phyloP scores from a whole-genome alignment of 352 stramenopile genomes.

The Pythium monospermum region DNA sequence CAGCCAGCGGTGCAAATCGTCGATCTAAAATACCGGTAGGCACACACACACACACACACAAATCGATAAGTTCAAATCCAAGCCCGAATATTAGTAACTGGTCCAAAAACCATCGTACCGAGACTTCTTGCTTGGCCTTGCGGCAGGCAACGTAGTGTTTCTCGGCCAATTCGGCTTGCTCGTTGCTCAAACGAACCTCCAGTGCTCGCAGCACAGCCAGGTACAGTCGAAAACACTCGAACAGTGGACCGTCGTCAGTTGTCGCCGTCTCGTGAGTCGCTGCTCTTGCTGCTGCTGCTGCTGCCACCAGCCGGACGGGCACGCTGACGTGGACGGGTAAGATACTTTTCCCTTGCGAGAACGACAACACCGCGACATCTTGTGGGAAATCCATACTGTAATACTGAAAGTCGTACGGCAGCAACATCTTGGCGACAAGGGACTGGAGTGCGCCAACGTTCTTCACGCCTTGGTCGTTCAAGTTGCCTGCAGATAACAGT shows the following conservation, averaged over 20 bases:
- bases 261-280: no score
- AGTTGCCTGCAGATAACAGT: constrained; percentile 46
- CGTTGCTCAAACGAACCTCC: constrained; percentile 57
- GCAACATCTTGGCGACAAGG: constrained; percentile 67
- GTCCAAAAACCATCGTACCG: constrained; percentile 45
- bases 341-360: constrained; percentile 74
- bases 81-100: neutral
- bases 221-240: constrained; percentile 69
- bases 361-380: constrained; percentile 54
- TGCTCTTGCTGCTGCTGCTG: neutral
- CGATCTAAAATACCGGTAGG: constrained; percentile 31
- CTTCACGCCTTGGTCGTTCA: constrained; percentile 69
- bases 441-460: constrained; percentile 69
- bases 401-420: constrained; percentile 82
- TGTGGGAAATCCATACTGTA: constrained; percentile 84
- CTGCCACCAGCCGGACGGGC: constrained; percentile 8
- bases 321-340: constrained; percentile 56
- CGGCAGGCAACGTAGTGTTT: constrained; percentile 74
- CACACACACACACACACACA: neutral
- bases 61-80: neutral
- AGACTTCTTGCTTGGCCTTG: constrained; percentile 62
- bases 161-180: constrained; percentile 70
- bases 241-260: constrained; percentile 18
- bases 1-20: constrained; percentile 78
- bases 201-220: constrained; percentile 51